Percentiles rank a stretch among this genome's conserved stretches.
Evolutionary conservation across 2,329 filamentous ascomycete genomes (phyloP).

Genomic region (Fusarium camptoceras): DNA sequence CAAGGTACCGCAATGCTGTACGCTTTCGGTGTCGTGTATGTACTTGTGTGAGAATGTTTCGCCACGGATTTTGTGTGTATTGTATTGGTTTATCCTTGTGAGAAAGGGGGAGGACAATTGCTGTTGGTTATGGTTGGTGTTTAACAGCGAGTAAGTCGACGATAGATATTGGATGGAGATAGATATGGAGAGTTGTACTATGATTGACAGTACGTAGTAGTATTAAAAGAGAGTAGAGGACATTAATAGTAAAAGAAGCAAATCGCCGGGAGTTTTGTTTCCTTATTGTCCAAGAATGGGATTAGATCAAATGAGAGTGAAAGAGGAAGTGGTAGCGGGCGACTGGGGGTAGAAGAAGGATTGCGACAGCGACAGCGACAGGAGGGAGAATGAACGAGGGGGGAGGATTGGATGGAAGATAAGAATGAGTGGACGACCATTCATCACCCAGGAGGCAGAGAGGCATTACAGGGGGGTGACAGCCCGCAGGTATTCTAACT

Average conservation of each 20-base stretch:
- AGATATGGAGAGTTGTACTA: not conserved
- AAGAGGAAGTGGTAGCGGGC: conserved; percentile 40
- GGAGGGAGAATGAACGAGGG: conserved; percentile 31
- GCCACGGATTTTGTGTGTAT: conserved; percentile 25
- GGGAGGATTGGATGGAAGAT: conserved; percentile 36
- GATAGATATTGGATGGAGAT: not conserved
- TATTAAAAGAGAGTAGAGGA: conserved; percentile 45
- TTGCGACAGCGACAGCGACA: conserved; percentile 23
- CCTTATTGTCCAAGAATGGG: conserved; percentile 46
- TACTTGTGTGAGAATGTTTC: conserved; percentile 24
- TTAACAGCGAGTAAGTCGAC: conserved; percentile 10
- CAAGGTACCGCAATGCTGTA: conserved; percentile 40
- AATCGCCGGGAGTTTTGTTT: conserved; percentile 46
- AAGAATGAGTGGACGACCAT: conserved; percentile 20
- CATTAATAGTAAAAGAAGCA: conserved; percentile 38
- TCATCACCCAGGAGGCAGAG: conserved; percentile 5
- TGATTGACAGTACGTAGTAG: conserved; percentile 1
- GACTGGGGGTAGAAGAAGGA: conserved; percentile 45
- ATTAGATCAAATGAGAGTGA: conserved; percentile 43
- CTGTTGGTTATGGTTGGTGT: conserved; percentile 10
- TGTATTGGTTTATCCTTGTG: conserved; percentile 22
- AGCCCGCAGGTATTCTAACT: conserved; percentile 27
- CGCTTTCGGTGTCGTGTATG: conserved; percentile 18
- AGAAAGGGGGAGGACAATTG: conserved; percentile 33
- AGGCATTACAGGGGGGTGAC: conserved; percentile 4